These are phyloP conservation scores for Vigna radiata DNA, from an alignment of 306 rosid species.

Conservation along the genomic window DNA sequence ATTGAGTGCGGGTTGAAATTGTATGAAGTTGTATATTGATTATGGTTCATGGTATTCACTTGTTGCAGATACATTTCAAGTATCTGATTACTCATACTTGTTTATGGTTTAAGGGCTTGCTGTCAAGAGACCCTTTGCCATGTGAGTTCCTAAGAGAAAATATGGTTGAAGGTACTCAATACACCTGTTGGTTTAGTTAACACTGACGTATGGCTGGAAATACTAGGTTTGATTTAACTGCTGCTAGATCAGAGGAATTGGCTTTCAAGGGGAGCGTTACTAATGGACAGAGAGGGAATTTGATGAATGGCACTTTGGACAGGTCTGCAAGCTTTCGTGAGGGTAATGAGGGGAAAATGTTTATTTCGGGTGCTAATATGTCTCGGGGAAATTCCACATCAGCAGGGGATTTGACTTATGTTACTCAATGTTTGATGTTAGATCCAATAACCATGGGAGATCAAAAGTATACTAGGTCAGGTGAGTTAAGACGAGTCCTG, in stretches of 20 bases:
- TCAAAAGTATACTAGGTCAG: slow-evolving; percentile 54
- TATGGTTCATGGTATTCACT: slow-evolving; percentile 46
- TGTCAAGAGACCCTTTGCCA: slow-evolving; percentile 38
- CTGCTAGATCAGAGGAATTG: slow-evolving; percentile 63
- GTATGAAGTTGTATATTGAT: slow-evolving; percentile 25
- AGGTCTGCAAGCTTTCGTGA: slow-evolving; percentile 70
- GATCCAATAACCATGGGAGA: slow-evolving; percentile 71
- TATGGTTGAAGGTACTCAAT: slow-evolving; percentile 36
- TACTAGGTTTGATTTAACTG: slow-evolving; percentile 64
- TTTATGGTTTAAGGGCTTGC: slow-evolving; percentile 52
- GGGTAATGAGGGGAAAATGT: slow-evolving; percentile 59
- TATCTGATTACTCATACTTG: slow-evolving; percentile 37
- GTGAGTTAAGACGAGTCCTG: slow-evolving; percentile 64
- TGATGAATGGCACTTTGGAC: slow-evolving; percentile 57
- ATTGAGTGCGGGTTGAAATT: slow-evolving; percentile 27
- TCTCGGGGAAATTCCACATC: slow-evolving; percentile 59
- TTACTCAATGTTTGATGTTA: slow-evolving; percentile 61
- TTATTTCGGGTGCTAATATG: slow-evolving; percentile 54
- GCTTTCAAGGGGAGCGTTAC: slow-evolving; percentile 56
- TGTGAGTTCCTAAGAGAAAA: slow-evolving; percentile 32
- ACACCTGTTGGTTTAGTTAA: slow-evolving; percentile 47
- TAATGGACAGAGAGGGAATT: slow-evolving; percentile 62
- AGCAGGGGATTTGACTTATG: slow-evolving; percentile 57
- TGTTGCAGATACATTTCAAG: slow-evolving; percentile 46
- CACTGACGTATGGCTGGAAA: slow-evolving; percentile 70